Conservation (phyloP, 140 eudicot species). For the Senecio squalidus region DNA sequence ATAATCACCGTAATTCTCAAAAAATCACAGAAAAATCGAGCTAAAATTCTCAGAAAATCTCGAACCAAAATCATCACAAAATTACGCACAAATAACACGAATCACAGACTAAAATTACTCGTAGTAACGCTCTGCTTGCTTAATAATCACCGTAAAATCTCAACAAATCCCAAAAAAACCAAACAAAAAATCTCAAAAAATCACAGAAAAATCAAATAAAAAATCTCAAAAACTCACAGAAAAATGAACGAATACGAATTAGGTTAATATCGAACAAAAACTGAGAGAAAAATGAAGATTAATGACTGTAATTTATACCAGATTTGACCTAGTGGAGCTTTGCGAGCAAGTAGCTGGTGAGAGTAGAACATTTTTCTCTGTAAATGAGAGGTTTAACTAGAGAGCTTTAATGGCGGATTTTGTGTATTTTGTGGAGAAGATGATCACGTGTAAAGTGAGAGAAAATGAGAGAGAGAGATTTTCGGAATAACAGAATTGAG, state of each 20-base stretch:
- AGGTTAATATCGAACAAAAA: background rate
- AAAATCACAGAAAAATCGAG: background rate
- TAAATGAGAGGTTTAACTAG: background rate
- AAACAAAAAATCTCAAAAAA: too few species aligned
- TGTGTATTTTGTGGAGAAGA: background rate
- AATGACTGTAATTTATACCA: slow-evolving; percentile 39
- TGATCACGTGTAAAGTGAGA: background rate
- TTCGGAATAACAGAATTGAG: slow-evolving; percentile 25
- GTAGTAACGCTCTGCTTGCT: background rate
- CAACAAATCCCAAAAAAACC: background rate
- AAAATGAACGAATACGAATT: background rate
- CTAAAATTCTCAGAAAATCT: background rate
- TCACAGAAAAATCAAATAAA: too few species aligned
- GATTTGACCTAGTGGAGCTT: slow-evolving; percentile 96
- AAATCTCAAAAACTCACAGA: too few species aligned
- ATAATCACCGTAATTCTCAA: background rate
- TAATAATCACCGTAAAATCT: slow-evolving; percentile 6
- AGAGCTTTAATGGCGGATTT: slow-evolving; percentile 26
- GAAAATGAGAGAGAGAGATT: slow-evolving; percentile 5
- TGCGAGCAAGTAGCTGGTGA: slow-evolving; percentile 83
- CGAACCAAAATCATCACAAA: background rate
- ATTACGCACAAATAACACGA: background rate
- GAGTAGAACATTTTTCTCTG: slow-evolving; percentile 48
- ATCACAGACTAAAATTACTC: background rate
- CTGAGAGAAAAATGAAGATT: background rate